Conservation (phyloP, 192 early-diverging fungal species). For the Rhizophlyctis rosea region DNA sequence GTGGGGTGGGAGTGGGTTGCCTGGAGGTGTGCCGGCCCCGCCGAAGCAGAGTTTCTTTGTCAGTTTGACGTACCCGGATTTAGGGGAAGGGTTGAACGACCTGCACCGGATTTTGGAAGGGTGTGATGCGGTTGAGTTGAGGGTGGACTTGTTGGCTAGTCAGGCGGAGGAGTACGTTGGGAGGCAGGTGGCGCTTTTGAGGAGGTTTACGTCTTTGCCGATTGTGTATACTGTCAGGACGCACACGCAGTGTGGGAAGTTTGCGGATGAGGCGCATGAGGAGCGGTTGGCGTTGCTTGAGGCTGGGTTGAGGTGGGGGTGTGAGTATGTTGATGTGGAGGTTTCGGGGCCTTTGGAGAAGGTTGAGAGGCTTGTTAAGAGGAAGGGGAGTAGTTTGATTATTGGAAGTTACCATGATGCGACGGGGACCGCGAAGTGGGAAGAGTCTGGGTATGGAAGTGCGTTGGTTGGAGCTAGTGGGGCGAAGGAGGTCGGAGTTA, state of each 20-base stretch:
- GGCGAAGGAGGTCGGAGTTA: neutral
- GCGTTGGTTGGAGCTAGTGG: conserved; percentile 14
- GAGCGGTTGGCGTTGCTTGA: conserved; percentile 65
- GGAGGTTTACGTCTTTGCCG: conserved; percentile 68
- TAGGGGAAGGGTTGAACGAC: conserved; percentile 46
- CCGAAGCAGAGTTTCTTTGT: conserved; percentile 68
- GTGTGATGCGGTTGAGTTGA: conserved; percentile 86
- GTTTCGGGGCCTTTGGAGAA: conserved; percentile 41
- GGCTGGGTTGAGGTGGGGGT: conserved; percentile 78
- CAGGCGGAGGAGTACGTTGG: conserved; percentile 65
- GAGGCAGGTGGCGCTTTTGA: conserved; percentile 74
- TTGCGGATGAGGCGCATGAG: conserved; percentile 55
- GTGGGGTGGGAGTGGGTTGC: conserved; percentile 10
- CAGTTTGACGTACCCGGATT: conserved; percentile 68
- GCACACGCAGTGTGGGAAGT: conserved; percentile 81
- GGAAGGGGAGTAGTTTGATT: conserved; percentile 61
- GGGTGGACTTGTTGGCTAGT: conserved; percentile 77
- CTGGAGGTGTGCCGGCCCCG: conserved; percentile 34
- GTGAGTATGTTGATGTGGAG: conserved; percentile 93
- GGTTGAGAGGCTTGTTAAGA: conserved; percentile 41
- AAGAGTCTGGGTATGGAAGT: conserved; percentile 30
- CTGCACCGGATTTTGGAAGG: conserved; percentile 71
- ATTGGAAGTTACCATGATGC: conserved; percentile 92
- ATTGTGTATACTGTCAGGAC: conserved; percentile 94
- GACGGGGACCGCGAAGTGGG: conserved; percentile 61